phyloP scores from a whole-genome alignment of 305 asterid species.

The Lippia alba region DNA sequence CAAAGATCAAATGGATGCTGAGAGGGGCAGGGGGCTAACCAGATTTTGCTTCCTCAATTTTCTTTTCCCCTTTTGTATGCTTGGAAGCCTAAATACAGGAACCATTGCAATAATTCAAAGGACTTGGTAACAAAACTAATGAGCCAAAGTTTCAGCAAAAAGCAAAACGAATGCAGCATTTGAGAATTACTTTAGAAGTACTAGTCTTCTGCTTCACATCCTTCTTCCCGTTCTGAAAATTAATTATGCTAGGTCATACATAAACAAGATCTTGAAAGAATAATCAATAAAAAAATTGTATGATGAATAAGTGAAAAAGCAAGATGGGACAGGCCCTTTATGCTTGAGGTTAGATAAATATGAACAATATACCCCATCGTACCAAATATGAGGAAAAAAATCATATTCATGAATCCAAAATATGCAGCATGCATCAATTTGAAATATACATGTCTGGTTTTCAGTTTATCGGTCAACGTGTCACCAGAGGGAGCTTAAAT shows the following conservation, averaged over 20 bases:
- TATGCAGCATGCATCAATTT: conserved; percentile 2
- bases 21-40: conserved; percentile 36
- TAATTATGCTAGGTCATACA: conserved; percentile 28
- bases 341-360: not conserved
- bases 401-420: not conserved
- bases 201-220: conserved; percentile 38
- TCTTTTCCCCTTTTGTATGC: conserved; percentile 42
- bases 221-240: conserved; percentile 49
- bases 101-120: conserved; percentile 26
- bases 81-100: conserved; percentile 39
- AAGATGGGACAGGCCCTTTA: not conserved
- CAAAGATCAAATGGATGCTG: not conserved
- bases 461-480: conserved; percentile 1
- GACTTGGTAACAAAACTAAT: not conserved
- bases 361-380: not conserved
- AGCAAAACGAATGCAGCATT: conserved; percentile 9
- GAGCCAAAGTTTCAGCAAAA: conserved; percentile 20
- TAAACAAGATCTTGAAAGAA: conserved; percentile 1
- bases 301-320: conserved; percentile 19
- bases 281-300: conserved; percentile 2
- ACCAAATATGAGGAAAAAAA: conserved; percentile 19
- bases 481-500: conserved; percentile 4
- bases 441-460: not conserved
- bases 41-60: conserved; percentile 39
- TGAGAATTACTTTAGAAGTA: conserved; percentile 41